These are phyloP conservation scores for Candida xiaguanensis DNA, from an alignment of 805 yeast species.

Conservation along the genomic window DNA sequence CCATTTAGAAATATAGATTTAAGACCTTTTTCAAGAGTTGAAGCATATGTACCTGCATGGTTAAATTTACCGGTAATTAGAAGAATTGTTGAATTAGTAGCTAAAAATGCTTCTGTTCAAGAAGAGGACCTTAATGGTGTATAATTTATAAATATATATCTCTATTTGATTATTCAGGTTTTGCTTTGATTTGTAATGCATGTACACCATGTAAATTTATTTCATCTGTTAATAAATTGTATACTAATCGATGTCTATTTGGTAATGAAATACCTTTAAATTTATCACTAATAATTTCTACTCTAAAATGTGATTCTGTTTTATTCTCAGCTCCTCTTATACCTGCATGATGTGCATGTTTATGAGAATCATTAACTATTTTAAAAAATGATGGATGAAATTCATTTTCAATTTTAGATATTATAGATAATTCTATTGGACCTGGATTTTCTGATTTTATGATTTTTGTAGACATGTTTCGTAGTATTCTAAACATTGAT, in stretches of 20 bases:
- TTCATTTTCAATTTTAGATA: constrained; percentile 36
- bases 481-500: constrained; percentile 8
- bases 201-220: constrained; percentile 71
- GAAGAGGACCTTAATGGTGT: constrained; percentile 28
- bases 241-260: constrained; percentile 73
- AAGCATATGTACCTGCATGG: constrained; percentile 94
- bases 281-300: constrained; percentile 65
- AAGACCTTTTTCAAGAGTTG: constrained; percentile 75
- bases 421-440: constrained; percentile 50
- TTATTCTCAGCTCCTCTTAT: constrained; percentile 68
- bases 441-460: constrained; percentile 22
- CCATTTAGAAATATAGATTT: constrained; percentile 74
- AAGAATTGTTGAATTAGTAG: constrained; percentile 82
- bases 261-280: constrained; percentile 68
- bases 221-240: constrained; percentile 67
- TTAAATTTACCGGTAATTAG: constrained; percentile 84
- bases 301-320: constrained; percentile 78
- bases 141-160: constrained; percentile 1
- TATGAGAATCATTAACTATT: constrained; percentile 77
- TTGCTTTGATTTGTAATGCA: constrained; percentile 82
- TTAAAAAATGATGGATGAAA: constrained; percentile 46
- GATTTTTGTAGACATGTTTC: constrained; percentile 9
- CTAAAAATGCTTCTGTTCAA: constrained; percentile 74
- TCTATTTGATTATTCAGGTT: constrained; percentile 42
- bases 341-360: constrained; percentile 85